Evolutionary conservation across 2,329 filamentous ascomycete species (phyloP), one percentile per base, ranked within the genome.

Genomic region (Aureobasidium sp.): DNA sequence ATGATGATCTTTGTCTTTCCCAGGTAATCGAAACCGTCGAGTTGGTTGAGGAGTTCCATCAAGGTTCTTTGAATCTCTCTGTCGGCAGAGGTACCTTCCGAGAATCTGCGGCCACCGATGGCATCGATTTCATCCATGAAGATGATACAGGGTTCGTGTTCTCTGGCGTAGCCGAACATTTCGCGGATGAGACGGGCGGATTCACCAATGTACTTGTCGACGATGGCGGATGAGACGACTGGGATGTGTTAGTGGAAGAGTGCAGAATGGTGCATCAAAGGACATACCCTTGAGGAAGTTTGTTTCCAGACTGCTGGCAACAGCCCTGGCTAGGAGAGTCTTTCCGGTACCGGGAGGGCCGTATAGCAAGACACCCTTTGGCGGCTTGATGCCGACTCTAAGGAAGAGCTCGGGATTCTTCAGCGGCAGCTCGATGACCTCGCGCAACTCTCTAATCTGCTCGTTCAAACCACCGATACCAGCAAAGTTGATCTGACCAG

Each of bases 101-200:
- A 96, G 77, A 99, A 99, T 70, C 94, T 85, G 70, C 95, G 86
- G 65, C 95, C 95, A 74, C 94, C 94, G 71, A 99, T 99, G 72
- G 94, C 94, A 73, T 99, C 94, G 73, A 99, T 99, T 78, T 99
- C 94, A 81, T 99, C 95, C 94, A 99, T 99, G 84, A 99, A 99
- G 78, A 99, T 99, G 76, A 99, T 99, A 76, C 94, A 99, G 42
- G 94, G 94, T 77, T 99, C 94, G 75, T 99, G 94, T 75, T 99
- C 95, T 78, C 97, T 97, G 70, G 95, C 94, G 72, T 99, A 99
- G 63, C 94, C 95, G 72, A 99, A 99, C 95, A 99, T 99, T 77
- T 99, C 94, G 75, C 94, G 87, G 71, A 99, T 99, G 67, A 99
- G 81, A 67, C 95, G 88, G 41, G 94, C 94, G 11, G 94, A 99